phyloP scores from a whole-genome alignment of 176 grass and related monocot species.

The Typha latifolia region DNA sequence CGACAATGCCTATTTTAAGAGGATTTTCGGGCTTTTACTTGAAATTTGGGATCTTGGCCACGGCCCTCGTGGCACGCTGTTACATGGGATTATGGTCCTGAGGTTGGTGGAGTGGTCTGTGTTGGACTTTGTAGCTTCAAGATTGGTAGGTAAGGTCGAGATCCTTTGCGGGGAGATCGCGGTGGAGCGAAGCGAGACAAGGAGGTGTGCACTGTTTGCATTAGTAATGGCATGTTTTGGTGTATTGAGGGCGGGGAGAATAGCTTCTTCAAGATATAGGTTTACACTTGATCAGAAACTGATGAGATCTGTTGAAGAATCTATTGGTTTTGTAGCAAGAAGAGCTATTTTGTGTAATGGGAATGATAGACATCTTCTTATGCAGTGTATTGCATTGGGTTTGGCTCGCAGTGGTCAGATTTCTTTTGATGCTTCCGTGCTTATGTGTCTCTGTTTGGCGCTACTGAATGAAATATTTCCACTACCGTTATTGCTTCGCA shows the following conservation, averaged over 20 bases:
- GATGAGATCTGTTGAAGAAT: slow-evolving; percentile 39
- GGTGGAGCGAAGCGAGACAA: slow-evolving; percentile 19
- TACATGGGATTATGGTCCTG: slow-evolving; percentile 46
- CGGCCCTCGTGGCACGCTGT: neutral
- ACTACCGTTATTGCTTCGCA: slow-evolving; percentile 33
- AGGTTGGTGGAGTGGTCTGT: slow-evolving; percentile 73
- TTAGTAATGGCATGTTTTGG: slow-evolving; percentile 52
- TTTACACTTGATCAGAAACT: slow-evolving; percentile 46
- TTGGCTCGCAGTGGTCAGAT: slow-evolving; percentile 53
- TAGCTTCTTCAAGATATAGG: slow-evolving; percentile 43
- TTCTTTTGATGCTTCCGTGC: slow-evolving; percentile 32
- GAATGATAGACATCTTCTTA: slow-evolving; percentile 20
- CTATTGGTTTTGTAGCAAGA: slow-evolving; percentile 47
- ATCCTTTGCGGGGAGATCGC: slow-evolving; percentile 33
- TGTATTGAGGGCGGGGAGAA: slow-evolving; percentile 34
- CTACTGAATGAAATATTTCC: slow-evolving; percentile 62
- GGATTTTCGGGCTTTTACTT: slow-evolving; percentile 31
- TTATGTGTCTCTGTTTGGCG: slow-evolving; percentile 36
- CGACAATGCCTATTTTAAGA: slow-evolving; percentile 24
- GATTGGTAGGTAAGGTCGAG: slow-evolving; percentile 41
- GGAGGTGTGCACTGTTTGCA: slow-evolving; percentile 30
- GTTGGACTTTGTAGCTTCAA: slow-evolving; percentile 37
- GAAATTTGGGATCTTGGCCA: slow-evolving; percentile 31
- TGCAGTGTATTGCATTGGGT: slow-evolving; percentile 59
- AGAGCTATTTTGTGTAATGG: slow-evolving; percentile 23